Conservation (phyloP, 148 eudicot genomes). For the Dianthus caryophyllus region DNA sequence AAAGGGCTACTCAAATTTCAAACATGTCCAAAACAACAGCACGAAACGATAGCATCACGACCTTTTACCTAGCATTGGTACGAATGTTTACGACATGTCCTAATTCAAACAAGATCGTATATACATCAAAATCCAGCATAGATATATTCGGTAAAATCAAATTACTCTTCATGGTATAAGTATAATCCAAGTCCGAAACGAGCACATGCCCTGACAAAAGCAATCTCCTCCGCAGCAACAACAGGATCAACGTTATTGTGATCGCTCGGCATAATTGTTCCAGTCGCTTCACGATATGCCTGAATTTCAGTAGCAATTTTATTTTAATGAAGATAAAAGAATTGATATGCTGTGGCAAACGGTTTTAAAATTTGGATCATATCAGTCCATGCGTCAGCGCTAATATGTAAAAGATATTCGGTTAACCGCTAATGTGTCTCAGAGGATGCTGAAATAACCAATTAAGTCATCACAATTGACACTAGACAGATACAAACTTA, state of each 20-base stretch:
- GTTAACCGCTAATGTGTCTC: background rate
- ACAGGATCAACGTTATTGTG: conserved; percentile 52
- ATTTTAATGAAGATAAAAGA: conserved; percentile 11
- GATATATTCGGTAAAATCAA: background rate
- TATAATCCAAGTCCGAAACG: conserved; percentile 98
- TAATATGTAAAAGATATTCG: background rate
- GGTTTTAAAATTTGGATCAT: too few species aligned
- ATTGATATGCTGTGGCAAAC: background rate
- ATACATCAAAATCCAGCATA: conserved; percentile 29
- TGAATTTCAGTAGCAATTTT: conserved; percentile 25
- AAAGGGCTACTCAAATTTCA: too few species aligned
- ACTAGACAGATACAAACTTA: too few species aligned
- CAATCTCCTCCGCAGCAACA: conserved; percentile 91
- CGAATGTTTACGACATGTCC: conserved; percentile 23
- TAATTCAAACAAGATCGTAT: conserved; percentile 28
- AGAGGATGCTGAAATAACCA: background rate
- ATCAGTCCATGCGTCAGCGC: too few species aligned
- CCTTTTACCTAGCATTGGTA: conserved; percentile 15
- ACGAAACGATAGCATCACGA: background rate
- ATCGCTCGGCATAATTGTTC: conserved; percentile 52
- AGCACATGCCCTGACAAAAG: conserved; percentile 88
- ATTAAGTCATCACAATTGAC: too few species aligned
- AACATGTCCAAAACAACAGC: too few species aligned
- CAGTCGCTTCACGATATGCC: conserved; percentile 97
- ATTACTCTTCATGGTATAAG: conserved; percentile 76